Evolutionary conservation across 768 basidiomycete species (phyloP).

Genomic region (Phylloporus scabripes): DNA sequence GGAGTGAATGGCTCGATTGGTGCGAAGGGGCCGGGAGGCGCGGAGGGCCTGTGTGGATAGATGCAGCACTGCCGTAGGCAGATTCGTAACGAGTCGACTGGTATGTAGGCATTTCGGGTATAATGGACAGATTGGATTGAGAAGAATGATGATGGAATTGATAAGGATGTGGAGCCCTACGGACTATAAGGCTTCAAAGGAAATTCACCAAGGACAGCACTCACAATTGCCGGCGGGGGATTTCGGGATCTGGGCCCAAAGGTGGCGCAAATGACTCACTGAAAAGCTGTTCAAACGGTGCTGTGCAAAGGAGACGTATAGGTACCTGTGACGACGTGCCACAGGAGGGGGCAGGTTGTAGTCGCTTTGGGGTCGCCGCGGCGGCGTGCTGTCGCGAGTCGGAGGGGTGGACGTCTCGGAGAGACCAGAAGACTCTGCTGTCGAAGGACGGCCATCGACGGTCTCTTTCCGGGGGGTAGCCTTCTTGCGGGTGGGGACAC

Average conservation of each 20-base stretch:
- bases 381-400: conserved; percentile 60
- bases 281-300: conserved; percentile 7
- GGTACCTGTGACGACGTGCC: conserved; percentile 39
- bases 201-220: conserved; percentile 17
- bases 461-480: conserved; percentile 52
- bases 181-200: conserved; percentile 13
- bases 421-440: conserved; percentile 67
- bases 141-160: conserved; percentile 38
- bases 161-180: conserved; percentile 42
- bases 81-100: conserved; percentile 50
- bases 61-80: conserved; percentile 35
- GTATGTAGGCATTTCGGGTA: conserved; percentile 54
- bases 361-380: conserved; percentile 44
- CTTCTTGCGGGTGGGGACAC: conserved; percentile 68
- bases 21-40: conserved; percentile 36
- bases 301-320: neutral
- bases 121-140: conserved; percentile 46
- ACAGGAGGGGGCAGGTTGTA: conserved; percentile 34
- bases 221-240: conserved; percentile 44
- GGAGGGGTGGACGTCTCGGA: conserved; percentile 72
- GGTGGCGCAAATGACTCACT: conserved; percentile 46
- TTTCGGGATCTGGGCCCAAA: conserved; percentile 40
- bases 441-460: conserved; percentile 60
- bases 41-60: conserved; percentile 30
- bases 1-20: conserved; percentile 29